Evolutionary conservation across 2,329 filamentous ascomycete species (phyloP).

Genomic region (Monosporascus sp.): DNA sequence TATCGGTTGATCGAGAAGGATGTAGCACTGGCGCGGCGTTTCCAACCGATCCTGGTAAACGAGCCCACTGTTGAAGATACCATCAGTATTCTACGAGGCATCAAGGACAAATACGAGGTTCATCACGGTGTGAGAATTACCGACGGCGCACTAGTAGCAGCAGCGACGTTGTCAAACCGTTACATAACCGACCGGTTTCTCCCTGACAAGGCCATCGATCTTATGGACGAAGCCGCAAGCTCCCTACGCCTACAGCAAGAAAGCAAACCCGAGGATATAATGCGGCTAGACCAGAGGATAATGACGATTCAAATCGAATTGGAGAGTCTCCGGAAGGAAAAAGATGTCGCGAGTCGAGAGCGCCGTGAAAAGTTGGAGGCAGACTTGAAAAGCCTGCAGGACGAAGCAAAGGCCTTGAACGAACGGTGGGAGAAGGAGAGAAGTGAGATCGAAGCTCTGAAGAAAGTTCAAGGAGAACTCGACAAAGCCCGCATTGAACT

Average conservation of each 20-base stretch:
- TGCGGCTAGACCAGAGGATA: conserved; percentile 86
- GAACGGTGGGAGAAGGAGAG: conserved; percentile 88
- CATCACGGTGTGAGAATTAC: conserved; percentile 95
- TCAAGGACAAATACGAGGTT: conserved; percentile 96
- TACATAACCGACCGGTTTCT: conserved; percentile 96
- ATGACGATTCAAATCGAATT: conserved; percentile 97
- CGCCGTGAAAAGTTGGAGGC: conserved; percentile 79
- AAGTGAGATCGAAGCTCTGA: conserved; percentile 78
- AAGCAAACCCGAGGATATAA: conserved; percentile 92
- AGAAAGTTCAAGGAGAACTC: conserved; percentile 80
- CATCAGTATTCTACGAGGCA: conserved; percentile 89
- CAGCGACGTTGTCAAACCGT: conserved; percentile 85
- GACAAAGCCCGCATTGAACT: conserved; percentile 81
- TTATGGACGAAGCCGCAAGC: conserved; percentile 93
- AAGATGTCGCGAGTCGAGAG: conserved; percentile 81
- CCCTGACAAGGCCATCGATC: conserved; percentile 93
- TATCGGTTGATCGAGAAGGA: conserved; percentile 95
- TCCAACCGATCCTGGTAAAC: conserved; percentile 90
- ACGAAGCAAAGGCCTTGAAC: conserved; percentile 68
- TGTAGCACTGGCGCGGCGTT: conserved; percentile 82
- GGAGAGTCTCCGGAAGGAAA: conserved; percentile 90
- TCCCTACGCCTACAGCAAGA: conserved; percentile 89
- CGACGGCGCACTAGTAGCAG: conserved; percentile 84
- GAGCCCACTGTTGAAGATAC: conserved; percentile 90
- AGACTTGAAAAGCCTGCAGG: conserved; percentile 69